Base-by-base conservation (phyloP, 768 basidiomycete species). In the Leucocoprinus leucothites region DNA sequence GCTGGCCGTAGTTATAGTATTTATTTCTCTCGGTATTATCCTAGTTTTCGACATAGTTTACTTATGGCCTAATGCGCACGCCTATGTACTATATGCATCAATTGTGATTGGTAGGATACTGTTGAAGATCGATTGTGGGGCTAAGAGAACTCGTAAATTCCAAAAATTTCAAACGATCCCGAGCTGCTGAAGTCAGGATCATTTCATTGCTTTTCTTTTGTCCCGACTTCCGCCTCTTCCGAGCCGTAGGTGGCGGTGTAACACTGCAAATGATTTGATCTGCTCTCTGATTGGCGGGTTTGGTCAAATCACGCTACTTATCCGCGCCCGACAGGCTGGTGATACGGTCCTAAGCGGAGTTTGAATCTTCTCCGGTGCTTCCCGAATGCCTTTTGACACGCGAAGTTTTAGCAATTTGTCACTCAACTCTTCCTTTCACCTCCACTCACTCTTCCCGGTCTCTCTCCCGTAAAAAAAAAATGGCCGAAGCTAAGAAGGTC, bases 401-500 rank as follows among this genome's bases (percentile, higher is more conserved):
- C 66, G 66, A 74, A 79, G 74, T 75, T 80, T 80, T 83, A 51
- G 25, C 46, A 44, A 40, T 47, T 68, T 63, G 64, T 69, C 62
- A 61, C 60, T 58, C 64, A 58, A 43, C 50, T 56, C 67, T 66
- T 64, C 63, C 65, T 53, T 48, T 74, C 69, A 76, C 78, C 77
- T 71, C 81, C 77, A 77, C 63, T 66, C 72, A 69, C 67, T 70
- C 22, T 42, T 53, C 68, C 69, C 67, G 67, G 70, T 69, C 64
- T 45, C 43, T 66, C 65, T 68, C 69, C 67, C 69, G 62, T 63
- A 64, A 77, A 84, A 82, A 64, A 77, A 84, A 82, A 87, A 91
- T 94, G 92, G 80, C 89, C 75, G 88, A 91, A 57, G 73, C 60
- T 49, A 88, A 87, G 81, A 95, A 80, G 83, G 79, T 78, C 75